Base-by-base conservation (phyloP, 2,329 filamentous ascomycete genomes). In the Xylariaceae sp. region DNA sequence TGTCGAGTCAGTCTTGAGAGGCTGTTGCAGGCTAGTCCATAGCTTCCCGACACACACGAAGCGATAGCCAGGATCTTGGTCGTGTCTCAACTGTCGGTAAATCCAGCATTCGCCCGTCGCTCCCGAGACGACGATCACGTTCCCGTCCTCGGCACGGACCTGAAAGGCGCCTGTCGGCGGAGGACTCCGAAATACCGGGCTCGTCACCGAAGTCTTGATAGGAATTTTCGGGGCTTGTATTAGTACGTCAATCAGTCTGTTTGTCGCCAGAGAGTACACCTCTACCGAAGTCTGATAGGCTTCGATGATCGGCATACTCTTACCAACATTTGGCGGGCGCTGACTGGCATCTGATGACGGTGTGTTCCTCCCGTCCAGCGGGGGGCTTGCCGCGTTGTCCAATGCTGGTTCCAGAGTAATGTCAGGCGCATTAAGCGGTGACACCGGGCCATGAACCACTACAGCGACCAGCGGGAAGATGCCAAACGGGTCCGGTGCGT, bases 211-310 rank as follows among this genome's bases (percentile, higher is more conserved):
- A 43, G 75, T 66, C 53, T 73, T 69, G 52, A 85, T 62, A 32
- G 77, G 66, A 38, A 78, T 68, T 57, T 78, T 70, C 34, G 85
- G 75, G 30, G 83, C 80, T 52, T 81, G 76, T 44, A 94, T 81
- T 7, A 97, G 68, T 1, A 85, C 83, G 17, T 81, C 76, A 38
- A 96, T 64, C 39, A 78, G 76, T 45, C 76, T 73, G 52, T 81
- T 81, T n/a, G 81, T 85, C 51, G 76, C 79, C 43, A 97, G 67
- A 1, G 89, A 96, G 61, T 90, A 94, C 0, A 97, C 69, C 51
- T 96, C 88, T 5, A 95, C 87, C 0, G 83, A 83, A 0, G 89
- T 96, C 61, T 94, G 88, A 55, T 90, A 94, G 32, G 73, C 72
- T 34, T 77, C 74, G 42, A 81, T 68, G 4, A 59, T 51, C 27